Evolutionary conservation across 306 rosid species (phyloP), one percentile per base, ranked within the genome.

Genomic region (Crataegus laevigata): DNA sequence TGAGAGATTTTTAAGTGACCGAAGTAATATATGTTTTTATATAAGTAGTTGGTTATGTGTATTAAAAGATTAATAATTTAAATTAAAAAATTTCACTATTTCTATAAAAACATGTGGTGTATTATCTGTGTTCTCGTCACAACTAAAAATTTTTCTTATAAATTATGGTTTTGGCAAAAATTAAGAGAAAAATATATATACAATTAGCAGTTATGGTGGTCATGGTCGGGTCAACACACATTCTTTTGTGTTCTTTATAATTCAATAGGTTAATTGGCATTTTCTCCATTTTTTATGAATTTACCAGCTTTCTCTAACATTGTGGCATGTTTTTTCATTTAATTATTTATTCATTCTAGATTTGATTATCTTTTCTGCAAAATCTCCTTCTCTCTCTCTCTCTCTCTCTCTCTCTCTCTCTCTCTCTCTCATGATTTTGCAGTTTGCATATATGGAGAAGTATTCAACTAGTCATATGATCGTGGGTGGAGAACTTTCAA

Each of bases 161-260:
- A n/a, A 15, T 47, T 47, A 47, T 8, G 54, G 54, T 47, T 47
- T 15, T 47, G 8, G 54, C 8, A 15, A 17, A 14, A 60, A 38
- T 3, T 36, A 55, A 68, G 47, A 57, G 57, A 54, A 13, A 42
- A 43, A 19, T 3, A 68, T 4, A 42, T 42, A n/a, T 22, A 24
- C n/a, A 66, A n/a, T 42, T 15, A 26, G 24, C 40, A 63, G 22
- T 5, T 21, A 15, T 24, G 24, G 73, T 75, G 80, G 77, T 52
- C 77, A 51, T 62, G 22, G 65, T 69, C 74, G n/a, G 66, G 68
- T 73, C 77, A 73, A 75, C 69, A 34, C 17, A 70, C 80, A 40
- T 80, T 71, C 77, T 55, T 61, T 71, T 61, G 18, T 61, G 6
- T 59, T 59, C 3, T 28, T 61, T 28, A 28, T 5, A 45, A 67